A percentile compares a stretch with the other conserved stretches of the same genome.
These are phyloP conservation scores for Sanghuangporus weigelae DNA, from an alignment of 1,284 basidiomycete genomes.

Conservation along the genomic window DNA sequence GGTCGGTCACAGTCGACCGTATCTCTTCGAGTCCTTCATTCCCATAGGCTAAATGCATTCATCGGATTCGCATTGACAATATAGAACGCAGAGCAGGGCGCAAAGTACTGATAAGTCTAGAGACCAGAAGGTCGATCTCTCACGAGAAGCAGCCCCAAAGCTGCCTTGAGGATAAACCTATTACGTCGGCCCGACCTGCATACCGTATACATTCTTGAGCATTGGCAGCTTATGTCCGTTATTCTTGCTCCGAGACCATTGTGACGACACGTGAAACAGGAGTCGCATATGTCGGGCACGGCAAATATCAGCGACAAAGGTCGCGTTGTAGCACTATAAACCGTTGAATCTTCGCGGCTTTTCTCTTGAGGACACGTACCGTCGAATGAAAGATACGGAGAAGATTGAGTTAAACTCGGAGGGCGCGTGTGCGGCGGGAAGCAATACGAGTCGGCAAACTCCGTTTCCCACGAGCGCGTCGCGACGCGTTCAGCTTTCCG, in stretches of 20 bases:
- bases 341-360: no score
- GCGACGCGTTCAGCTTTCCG: constrained; percentile 7
- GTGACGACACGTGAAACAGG: no score
- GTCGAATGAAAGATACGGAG: not conserved
- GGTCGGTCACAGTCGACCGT: not conserved
- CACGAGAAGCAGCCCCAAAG: not conserved
- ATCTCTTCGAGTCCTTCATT: not conserved
- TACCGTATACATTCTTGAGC: not conserved
- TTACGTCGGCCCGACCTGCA: not conserved
- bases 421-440: not conserved
- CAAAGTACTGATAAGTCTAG: not conserved
- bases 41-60: not conserved
- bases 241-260: no score
- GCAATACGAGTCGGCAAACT: not conserved
- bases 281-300: no score
- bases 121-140: not conserved
- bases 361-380: no score
- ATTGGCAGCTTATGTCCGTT: not conserved
- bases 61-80: not conserved
- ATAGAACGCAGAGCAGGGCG: constrained; percentile 3
- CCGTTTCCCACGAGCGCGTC: constrained; percentile 6
- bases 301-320: no score
- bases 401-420: not conserved
- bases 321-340: no score
- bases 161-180: not conserved